These are phyloP conservation scores for Ustilago hordei DNA, from an alignment of 1,284 basidiomycete species.

Conservation along the genomic window DNA sequence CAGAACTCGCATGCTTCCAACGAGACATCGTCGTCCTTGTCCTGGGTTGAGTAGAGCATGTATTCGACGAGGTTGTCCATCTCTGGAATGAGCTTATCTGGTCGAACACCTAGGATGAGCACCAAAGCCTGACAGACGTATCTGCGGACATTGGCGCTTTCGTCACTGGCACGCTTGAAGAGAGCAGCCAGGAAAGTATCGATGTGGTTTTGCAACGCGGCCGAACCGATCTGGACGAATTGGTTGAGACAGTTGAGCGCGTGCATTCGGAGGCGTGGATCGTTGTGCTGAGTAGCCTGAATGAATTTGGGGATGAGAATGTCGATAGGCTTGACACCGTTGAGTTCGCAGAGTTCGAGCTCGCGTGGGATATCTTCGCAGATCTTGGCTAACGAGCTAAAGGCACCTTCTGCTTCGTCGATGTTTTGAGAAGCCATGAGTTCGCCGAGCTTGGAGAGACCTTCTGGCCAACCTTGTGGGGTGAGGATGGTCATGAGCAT, in stretches of 20 bases:
- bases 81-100: constrained; percentile 96
- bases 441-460: constrained; percentile 61
- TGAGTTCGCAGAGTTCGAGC: constrained; percentile 87
- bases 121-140: constrained; percentile 97
- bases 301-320: constrained; percentile 85
- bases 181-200: constrained; percentile 91
- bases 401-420: constrained; percentile 76
- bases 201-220: constrained; percentile 86
- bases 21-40: constrained; percentile 77
- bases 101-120: constrained; percentile 87
- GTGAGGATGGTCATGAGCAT: constrained; percentile 66
- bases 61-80: constrained; percentile 96
- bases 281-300: constrained; percentile 78
- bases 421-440: constrained; percentile 58
- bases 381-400: constrained; percentile 92
- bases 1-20: constrained; percentile 98
- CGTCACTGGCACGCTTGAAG: constrained; percentile 94
- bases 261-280: constrained; percentile 87
- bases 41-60: constrained; percentile 98
- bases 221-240: constrained; percentile 79
- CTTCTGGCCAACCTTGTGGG: constrained; percentile 65
- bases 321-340: constrained; percentile 71
- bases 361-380: constrained; percentile 97
- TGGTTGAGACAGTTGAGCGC: constrained; percentile 94
- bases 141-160: constrained; percentile 89